Evolutionary conservation across 2,329 filamentous ascomycete genomes (phyloP), one percentile per base, ranked within the genome.

Genomic region (Zymoseptoria tritici): DNA sequence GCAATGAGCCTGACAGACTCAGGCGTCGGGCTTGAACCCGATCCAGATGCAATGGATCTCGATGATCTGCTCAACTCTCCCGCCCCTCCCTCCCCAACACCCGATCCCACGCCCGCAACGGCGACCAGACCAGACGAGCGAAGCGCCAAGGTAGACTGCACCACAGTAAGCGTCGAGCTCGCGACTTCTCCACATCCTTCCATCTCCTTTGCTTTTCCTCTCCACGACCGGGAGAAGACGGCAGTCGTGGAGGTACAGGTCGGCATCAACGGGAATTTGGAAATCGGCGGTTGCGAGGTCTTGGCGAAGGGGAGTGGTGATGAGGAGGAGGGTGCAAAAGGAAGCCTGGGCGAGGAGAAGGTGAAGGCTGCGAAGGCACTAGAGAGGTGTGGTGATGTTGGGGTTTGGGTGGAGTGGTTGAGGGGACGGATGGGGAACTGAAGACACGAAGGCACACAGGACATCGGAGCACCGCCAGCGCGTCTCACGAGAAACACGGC

Each of bases 361-460:
- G 62, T 61, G 6, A 74, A 70, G 62, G 73, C 81, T 57, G 77
- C 70, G 1, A 73, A 67, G 58, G 80, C 77, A 57, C 60, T 83
- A 59, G 79, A 80, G 55, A 64, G 79, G 3, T 75, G 71, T 59
- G 79, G 76, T 42, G 78, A 83, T 70, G 61, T 83, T 50, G 78
- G 78, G 0, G 71, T 82, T 24, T 83, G 80, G 79, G 73, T 75
- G 8, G 80, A 82, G 71, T 83, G 79, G 78, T 63, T 81, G 62
- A 54, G 61, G 19, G 16, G 36, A 46, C 36, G 36, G 13, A 46
- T 46, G 36, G 36, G 36, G 3, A 7, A 11, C 4, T 13, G 36
- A 7, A 46, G 36, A n/a, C 13, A 46, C 16, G 36, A n/a, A 46
- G 36, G 5, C 36, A 46, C 36, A 16, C 13, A 46, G 9, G 7